Base-by-base conservation (phyloP, 495 filamentous ascomycete species). In the Aspergillus conjunctus region DNA sequence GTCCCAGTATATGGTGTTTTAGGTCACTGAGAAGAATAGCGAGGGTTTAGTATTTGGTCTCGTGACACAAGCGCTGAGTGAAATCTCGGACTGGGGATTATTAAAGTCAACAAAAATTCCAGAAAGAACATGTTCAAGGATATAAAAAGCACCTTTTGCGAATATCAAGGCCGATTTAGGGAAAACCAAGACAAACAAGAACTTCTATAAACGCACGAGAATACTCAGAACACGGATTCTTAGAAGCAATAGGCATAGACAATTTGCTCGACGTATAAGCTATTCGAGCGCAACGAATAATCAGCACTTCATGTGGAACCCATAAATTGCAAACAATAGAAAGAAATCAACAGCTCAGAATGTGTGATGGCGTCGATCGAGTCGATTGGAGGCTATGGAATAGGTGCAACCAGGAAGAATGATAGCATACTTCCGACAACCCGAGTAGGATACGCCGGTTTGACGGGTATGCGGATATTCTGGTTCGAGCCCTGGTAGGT, bases 181-280 rank as follows among this genome's bases (percentile, higher is more conserved):
- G 30, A 2, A n/a, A 51, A 51, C 49, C 10, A 31, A 22, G 32
- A 18, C 22, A 11, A 34, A 48, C 6, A 51, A 22, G 22, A 53
- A 59, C 39, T 18, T 58, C 45, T 50, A 51, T 51, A 21, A 44
- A 6, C 20, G n/a, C 58, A n/a, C 49, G 43, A 22, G 1, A 32
- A 11, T 18, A 33, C 39, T 32, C 51, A 26, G 18, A 48, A 34
- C 33, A 37, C 31, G 37, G 11, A 20, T 34, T 37, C 18, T 33
- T 22, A 37, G 15, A 34, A 18, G 7, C 10, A 26, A 45, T 51
- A 32, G 49, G 30, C 49, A 44, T 41, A 31, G 30, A 45, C 14
- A 34, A 33, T 49, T 12, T 50, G 31, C 17, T 41, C 20, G 31
- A 41, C 49, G 51, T 59, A 59, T 54, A 53, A 31, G 41, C 58